Evolutionary conservation across 2,329 filamentous ascomycete species (phyloP), one percentile per base, ranked within the genome.

Genomic region (Cadophora sp.): DNA sequence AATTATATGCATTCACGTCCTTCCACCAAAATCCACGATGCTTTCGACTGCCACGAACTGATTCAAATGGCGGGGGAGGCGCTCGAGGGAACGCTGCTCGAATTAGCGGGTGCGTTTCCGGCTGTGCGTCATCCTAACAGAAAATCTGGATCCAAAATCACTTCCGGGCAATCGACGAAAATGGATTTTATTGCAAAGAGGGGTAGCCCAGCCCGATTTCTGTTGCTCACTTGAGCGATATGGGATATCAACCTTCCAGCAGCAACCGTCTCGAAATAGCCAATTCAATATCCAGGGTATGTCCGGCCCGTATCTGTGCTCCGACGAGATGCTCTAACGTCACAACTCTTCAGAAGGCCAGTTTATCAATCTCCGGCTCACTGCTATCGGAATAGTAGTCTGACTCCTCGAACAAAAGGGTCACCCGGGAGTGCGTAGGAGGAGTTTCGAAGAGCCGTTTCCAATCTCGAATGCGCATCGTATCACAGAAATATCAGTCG

Each of bases 291-390:
- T 63, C 50, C 51, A 43, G 22, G 24, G n/a, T 45, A 71, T 89
- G 86, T 89, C 78, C 81, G 82, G 80, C 86, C 86, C 85, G 87
- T 89, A 89, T 89, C 87, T 89, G 87, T 89, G 85, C 86, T 85
- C 81, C 80, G 80, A 84, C 80, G 82, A 83, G 81, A 79, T 80
- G 77, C 85, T 88, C 82, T 80, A 84, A 81, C 80, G 81, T 81
- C 81, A 83, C 83, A 87, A 86, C 86, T 89, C 87, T 87, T 89
- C 85, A 86, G 82, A 80, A 86, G 85, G 83, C 81, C 71, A 76
- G 73, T 70, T 61, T 62, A 72, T 75, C 73, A 73, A 78, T 80
- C 74, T 81, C 72, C 78, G 76, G 76, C 77, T 76, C 47, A 53
- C 63, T 70, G 71, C 75, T 75, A 76, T 69, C 63, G 45, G 73